These are phyloP conservation scores for Boletus barrowsii DNA, from an alignment of 768 basidiomycete species.

Conservation along the genomic window DNA sequence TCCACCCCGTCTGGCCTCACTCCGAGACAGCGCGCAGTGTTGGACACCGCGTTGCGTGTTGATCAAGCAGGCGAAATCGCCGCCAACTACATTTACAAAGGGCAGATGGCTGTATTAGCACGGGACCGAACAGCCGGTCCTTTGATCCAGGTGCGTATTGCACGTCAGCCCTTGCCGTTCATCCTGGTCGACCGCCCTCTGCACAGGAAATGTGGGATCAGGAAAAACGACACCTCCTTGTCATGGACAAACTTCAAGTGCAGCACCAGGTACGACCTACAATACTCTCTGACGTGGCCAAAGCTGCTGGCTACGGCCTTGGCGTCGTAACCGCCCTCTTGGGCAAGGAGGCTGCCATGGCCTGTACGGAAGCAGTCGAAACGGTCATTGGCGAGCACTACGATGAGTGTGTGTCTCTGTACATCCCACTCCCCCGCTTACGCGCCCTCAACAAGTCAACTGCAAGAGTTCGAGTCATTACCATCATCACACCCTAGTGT, in stretches of 20 bases:
- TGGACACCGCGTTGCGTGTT: conserved; percentile 76
- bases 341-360: conserved; percentile 95
- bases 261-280: conserved; percentile 89
- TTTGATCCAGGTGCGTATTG: conserved; percentile 66
- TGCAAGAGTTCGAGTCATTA: conserved; percentile 65
- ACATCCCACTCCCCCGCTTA: conserved; percentile 2
- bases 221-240: conserved; percentile 85
- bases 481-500: conserved; percentile 74
- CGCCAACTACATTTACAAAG: conserved; percentile 93
- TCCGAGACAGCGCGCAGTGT: conserved; percentile 41
- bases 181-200: conserved; percentile 1
- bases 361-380: conserved; percentile 96
- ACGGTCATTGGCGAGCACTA: conserved; percentile 98
- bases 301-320: conserved; percentile 81
- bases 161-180: not conserved
- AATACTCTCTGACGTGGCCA: conserved; percentile 77
- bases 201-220: conserved; percentile 96
- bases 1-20: conserved; percentile 58
- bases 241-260: conserved; percentile 79
- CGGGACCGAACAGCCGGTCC: conserved; percentile 51
- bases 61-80: conserved; percentile 96
- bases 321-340: conserved; percentile 83
- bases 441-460: conserved; percentile 53
- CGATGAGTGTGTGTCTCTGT: conserved; percentile 72
- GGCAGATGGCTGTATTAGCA: conserved; percentile 76